Conservation (phyloP, 257 asterid species). For the Solanum virginianum region DNA sequence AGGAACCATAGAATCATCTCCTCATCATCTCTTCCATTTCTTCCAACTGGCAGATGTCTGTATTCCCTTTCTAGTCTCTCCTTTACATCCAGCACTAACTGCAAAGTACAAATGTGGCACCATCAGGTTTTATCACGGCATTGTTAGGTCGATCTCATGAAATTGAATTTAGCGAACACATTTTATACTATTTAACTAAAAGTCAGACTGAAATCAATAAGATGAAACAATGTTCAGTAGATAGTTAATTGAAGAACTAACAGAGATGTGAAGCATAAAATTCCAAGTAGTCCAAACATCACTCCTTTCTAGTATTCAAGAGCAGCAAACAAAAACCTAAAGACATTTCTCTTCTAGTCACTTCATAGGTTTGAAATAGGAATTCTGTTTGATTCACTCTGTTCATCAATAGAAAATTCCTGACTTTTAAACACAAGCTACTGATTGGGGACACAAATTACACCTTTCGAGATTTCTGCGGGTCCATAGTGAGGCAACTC, state of each 20-base stretch:
- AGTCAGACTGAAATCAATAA: not conserved
- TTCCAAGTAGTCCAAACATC: not conserved
- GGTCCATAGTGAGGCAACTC: not conserved
- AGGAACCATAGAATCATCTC: conserved; percentile 91
- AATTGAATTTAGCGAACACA: not conserved
- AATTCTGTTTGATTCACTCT: not conserved
- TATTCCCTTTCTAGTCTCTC: conserved; percentile 63
- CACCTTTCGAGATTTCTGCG: conserved; percentile 11
- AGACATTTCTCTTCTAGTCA: not conserved
- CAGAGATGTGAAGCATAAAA: not conserved
- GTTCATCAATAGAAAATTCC: not conserved
- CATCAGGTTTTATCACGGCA: not conserved
- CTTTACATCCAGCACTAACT: conserved; percentile 74
- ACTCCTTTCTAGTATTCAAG: not conserved
- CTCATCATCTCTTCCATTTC: conserved; percentile 84
- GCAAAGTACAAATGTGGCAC: conserved; percentile 9
- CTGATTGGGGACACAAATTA: not conserved
- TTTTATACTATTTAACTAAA: not conserved
- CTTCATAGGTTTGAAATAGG: not conserved
- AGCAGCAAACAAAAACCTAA: not conserved
- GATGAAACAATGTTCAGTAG: not conserved
- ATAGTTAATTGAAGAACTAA: not conserved
- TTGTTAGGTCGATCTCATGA: not conserved
- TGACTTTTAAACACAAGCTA: not conserved
- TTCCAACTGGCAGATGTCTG: conserved; percentile 66